Conservation (phyloP, 306 rosid genomes). For the Trifolium pratense region DNA sequence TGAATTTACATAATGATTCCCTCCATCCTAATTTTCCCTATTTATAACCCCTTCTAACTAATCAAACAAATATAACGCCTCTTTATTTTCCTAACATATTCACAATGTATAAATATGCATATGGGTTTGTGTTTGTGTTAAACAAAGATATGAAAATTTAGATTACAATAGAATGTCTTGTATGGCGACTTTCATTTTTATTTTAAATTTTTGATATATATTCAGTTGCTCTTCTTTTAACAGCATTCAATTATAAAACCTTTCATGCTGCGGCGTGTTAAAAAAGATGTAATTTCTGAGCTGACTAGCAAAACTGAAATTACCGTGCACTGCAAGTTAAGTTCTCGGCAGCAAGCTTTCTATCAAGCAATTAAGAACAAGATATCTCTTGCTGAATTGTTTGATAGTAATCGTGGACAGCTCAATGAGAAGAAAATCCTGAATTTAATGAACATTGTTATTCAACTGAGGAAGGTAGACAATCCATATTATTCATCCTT, state of each 20-base stretch:
- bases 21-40: conserved; percentile 4
- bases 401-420: conserved; percentile 90
- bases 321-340: conserved; percentile 94
- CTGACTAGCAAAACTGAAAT: conserved; percentile 88
- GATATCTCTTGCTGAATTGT: conserved; percentile 93
- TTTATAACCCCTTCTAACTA: conserved; percentile 8
- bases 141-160: conserved; percentile 25
- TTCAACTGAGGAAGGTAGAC: conserved; percentile 91
- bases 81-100: conserved; percentile 10
- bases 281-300: conserved; percentile 92
- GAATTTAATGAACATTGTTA: conserved; percentile 95
- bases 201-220: conserved; percentile 29
- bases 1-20: conserved; percentile 1
- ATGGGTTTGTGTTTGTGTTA: conserved; percentile 19
- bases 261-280: conserved; percentile 96
- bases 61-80: neutral
- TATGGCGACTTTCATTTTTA: conserved; percentile 21
- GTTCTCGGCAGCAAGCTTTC: conserved; percentile 97
- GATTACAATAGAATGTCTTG: conserved; percentile 14
- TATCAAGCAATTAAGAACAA: conserved; percentile 98
- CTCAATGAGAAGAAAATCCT: conserved; percentile 85
- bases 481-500: conserved; percentile 17
- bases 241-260: conserved; percentile 99
- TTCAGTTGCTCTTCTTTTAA: conserved; percentile 38
- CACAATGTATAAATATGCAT: neutral